Conservation (phyloP, 257 asterid species). For the Fraxinus anomala region DNA sequence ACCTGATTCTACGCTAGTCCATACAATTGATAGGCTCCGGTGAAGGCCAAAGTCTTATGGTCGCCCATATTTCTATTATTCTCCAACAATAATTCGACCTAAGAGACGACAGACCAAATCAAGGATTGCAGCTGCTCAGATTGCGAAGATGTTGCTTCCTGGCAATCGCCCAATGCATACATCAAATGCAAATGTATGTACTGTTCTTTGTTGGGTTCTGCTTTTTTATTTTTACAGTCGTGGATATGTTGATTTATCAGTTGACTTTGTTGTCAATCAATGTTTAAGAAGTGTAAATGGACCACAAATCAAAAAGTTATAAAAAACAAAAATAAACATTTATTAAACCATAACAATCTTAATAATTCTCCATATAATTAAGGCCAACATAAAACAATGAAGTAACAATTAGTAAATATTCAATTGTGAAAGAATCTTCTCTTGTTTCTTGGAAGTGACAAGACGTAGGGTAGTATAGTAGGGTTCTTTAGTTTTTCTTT, state of each 20-base stretch:
- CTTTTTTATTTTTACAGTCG: slow-evolving; percentile 13
- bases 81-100: slow-evolving; percentile 49
- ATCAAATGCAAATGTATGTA: slow-evolving; percentile 63
- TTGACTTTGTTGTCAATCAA: slow-evolving; percentile 8
- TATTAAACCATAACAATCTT: background rate
- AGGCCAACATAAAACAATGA: too few relatives aligned
- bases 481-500: too few relatives aligned
- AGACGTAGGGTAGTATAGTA: too few relatives aligned
- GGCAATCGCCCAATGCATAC: slow-evolving; percentile 55
- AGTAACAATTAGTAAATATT: too few relatives aligned
- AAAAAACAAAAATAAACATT: background rate
- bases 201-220: slow-evolving; percentile 18
- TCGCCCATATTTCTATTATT: slow-evolving; percentile 54
- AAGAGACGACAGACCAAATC: slow-evolving; percentile 65
- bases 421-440: too few relatives aligned
- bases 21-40: slow-evolving; percentile 90
- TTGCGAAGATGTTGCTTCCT: slow-evolving; percentile 66
- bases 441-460: background rate
- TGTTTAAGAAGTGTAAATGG: background rate
- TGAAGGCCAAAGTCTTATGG: slow-evolving; percentile 67
- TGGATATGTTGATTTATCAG: slow-evolving; percentile 8
- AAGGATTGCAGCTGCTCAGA: slow-evolving; percentile 78
- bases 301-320: background rate
- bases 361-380: too few relatives aligned
- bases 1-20: slow-evolving; percentile 77